These are phyloP conservation scores for Sclerotinia glacialis DNA, from an alignment of 2,329 filamentous ascomycete species.

Conservation along the genomic window DNA sequence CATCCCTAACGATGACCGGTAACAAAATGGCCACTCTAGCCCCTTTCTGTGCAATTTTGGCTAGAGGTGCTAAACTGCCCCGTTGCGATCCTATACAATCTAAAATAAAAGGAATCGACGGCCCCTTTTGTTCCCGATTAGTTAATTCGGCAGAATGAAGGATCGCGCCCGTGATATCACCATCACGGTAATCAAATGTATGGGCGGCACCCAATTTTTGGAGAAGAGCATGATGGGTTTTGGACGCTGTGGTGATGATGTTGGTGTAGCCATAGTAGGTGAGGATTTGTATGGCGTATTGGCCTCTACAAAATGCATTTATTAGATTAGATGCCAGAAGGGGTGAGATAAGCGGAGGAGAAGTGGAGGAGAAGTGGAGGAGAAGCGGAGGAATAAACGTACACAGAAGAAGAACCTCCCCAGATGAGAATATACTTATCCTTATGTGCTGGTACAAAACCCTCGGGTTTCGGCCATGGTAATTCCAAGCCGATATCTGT, in stretches of 20 bases:
- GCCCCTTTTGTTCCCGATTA: too few relatives aligned
- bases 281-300: conserved; percentile 45
- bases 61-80: conserved; percentile 49
- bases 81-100: conserved; percentile 54
- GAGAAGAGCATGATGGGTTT: conserved; percentile 36
- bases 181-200: conserved; percentile 39
- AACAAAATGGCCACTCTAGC: conserved; percentile 57
- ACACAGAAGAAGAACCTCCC: conserved; percentile 6
- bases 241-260: conserved; percentile 40
- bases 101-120: conserved; percentile 47
- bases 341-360: too few relatives aligned
- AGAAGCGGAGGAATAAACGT: not conserved
- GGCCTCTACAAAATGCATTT: conserved; percentile 12
- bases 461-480: not conserved
- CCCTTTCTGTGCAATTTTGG: conserved; percentile 49
- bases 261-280: conserved; percentile 52
- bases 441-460: not conserved
- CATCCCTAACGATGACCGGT: conserved; percentile 56
- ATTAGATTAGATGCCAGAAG: not conserved
- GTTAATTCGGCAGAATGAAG: conserved; percentile 30
- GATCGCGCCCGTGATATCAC: conserved; percentile 29
- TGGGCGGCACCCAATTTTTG: conserved; percentile 25
- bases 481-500: not conserved
- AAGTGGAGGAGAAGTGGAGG: too few relatives aligned
- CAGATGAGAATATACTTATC: not conserved